Base-by-base conservation (phyloP, 192 early-diverging fungal species). In the Phlyctochytrium bullatum region DNA sequence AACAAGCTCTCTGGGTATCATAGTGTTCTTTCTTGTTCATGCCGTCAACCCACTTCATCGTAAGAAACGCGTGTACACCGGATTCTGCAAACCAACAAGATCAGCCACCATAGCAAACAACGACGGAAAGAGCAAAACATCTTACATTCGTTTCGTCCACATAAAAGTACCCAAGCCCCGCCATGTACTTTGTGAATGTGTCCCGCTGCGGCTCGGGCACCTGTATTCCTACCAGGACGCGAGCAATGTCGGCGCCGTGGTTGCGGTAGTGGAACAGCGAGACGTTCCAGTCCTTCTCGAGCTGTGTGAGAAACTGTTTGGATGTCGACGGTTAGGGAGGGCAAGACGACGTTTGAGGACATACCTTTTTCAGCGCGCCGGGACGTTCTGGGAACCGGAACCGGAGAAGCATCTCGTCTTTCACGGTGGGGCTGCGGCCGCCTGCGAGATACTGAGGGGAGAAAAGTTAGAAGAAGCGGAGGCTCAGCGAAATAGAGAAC, bases 41-140 rank as follows among this genome's bases (percentile, higher is more conserved):
- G n/a, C n/a, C n/a, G n/a, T n/a, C n/a, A n/a, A n/a, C 40, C 20
- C 40, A 14, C 40, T 47, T 59, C 58, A 74, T 20, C 40, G 20
- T 6, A 74, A 34, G 32, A 93, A 93, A 61, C 89, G 80, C 76
- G 88, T 83, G 73, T 92, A 93, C 3, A 91, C 87, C 2, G 85
- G 81, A 71, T 94, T 94, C 66, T 89, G 40, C 40, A 47, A 14
- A 47, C 6, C 6, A 47, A 47, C 40, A 47, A 47, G 20, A 47
- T 47, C 20, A 47, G 40, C 6, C 10, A 14, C 6, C 6, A 20
- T 20, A 6, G 40, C 40, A 20, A 20, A 47, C 40, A 47, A 14
- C 40, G 10, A 6, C 20, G 6, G 10, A 47, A 47, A 47, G 6
- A 6, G 6, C 6, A 47, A 14, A 47, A 47, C 6, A 47, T 14